Percentiles rank a stretch among this genome's conserved stretches.
phyloP scores from a whole-genome alignment of 768 basidiomycete species.

The Boletus rubescentipes region DNA sequence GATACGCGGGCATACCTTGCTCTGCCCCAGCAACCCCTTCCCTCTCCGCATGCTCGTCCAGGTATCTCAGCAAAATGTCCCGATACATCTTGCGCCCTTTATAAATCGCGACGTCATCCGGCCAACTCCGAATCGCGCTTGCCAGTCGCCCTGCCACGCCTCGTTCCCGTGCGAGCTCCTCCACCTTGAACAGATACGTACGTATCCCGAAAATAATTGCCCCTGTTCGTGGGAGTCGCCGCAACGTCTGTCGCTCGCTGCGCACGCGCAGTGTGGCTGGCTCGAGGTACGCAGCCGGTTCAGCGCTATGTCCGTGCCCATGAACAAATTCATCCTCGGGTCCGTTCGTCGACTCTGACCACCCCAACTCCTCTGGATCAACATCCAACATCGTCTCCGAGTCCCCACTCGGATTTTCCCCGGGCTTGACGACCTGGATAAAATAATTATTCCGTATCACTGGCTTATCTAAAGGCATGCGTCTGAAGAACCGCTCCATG shows the following conservation, averaged over 20 bases:
- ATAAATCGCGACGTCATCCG: constrained; percentile 48
- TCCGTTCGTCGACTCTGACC: constrained; percentile 57
- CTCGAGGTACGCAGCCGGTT: constrained; percentile 21
- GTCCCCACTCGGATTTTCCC: neutral
- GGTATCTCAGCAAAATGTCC: constrained; percentile 15
- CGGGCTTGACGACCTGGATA: constrained; percentile 40
- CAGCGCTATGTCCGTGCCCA: constrained; percentile 28
- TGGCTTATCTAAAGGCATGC: constrained; percentile 64
- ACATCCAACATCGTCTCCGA: constrained; percentile 20
- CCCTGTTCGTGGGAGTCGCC: constrained; percentile 61
- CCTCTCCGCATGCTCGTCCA: constrained; percentile 20
- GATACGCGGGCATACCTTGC: constrained; percentile 10
- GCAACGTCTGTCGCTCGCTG: constrained; percentile 64
- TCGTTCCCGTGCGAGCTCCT: constrained; percentile 49
- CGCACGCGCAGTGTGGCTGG: constrained; percentile 52
- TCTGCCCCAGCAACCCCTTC: constrained; percentile 11
- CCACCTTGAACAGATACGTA: constrained; percentile 58
- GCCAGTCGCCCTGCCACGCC: constrained; percentile 64
- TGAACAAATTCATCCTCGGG: constrained; percentile 46
- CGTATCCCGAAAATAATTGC: constrained; percentile 70
- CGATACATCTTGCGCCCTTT: constrained; percentile 29
- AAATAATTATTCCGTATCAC: constrained; percentile 71
- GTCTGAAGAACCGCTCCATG: constrained; percentile 69
- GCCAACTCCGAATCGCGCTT: constrained; percentile 65
- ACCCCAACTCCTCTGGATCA: constrained; percentile 67